phyloP scores from a whole-genome alignment of 345 rosid genomes.

The Eucalyptus camaldulensis region DNA sequence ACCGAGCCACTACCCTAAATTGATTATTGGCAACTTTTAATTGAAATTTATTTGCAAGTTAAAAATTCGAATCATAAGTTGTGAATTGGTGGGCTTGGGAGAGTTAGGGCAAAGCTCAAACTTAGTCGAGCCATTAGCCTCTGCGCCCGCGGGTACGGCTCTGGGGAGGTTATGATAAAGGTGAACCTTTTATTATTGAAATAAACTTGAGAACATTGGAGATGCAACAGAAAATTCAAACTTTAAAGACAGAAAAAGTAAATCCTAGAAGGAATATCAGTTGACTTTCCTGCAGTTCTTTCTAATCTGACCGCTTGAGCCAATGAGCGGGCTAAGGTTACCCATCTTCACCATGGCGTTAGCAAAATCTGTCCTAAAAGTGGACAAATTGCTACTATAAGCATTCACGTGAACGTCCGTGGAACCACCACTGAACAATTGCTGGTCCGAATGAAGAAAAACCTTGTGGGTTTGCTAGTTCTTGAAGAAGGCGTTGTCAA shows the following conservation, averaged over 20 bases:
- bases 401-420: constrained; percentile 29
- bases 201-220: neutral
- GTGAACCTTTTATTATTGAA: neutral
- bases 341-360: constrained; percentile 45
- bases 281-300: constrained; percentile 25
- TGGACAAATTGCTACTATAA: constrained; percentile 8
- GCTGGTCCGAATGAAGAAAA: constrained; percentile 51
- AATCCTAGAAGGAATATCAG: neutral
- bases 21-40: too few species aligned
- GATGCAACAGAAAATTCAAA: neutral
- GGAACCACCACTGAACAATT: constrained; percentile 36
- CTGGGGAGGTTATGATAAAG: too few species aligned
- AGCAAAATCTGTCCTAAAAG: constrained; percentile 33
- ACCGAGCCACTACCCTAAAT: fast-evolving
- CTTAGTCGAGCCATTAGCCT: too few species aligned
- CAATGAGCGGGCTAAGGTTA: constrained; percentile 24
- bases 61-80: too few species aligned
- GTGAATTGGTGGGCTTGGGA: too few species aligned
- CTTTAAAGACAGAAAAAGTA: neutral
- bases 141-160: fast-evolving
- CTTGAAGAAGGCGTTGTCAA: constrained; percentile 52
- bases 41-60: too few species aligned
- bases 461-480: constrained; percentile 33
- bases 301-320: constrained; percentile 35
- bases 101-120: too few species aligned